phyloP scores from a whole-genome alignment of 768 basidiomycete species.

The Leccinum obscurum region DNA sequence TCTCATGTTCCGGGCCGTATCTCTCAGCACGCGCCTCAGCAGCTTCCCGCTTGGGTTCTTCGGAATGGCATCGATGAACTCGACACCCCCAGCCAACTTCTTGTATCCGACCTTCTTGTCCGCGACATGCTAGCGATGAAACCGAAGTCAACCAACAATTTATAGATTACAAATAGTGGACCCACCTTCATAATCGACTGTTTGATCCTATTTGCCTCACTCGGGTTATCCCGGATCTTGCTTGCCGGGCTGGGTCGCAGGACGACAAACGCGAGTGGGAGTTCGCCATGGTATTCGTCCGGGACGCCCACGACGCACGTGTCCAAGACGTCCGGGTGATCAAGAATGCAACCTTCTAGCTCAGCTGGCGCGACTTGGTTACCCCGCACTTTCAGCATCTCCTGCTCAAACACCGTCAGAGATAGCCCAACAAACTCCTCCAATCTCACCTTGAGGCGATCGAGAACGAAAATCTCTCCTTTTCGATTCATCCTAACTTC shows the following conservation, averaged over 20 bases:
- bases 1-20: conserved; percentile 39
- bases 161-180: neutral
- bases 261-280: conserved; percentile 72
- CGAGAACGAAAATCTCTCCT: conserved; percentile 66
- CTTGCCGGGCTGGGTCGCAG: conserved; percentile 41
- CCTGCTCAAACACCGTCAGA: conserved; percentile 37
- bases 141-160: neutral
- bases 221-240: conserved; percentile 33
- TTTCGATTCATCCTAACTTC: conserved; percentile 65
- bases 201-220: conserved; percentile 37
- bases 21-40: conserved; percentile 54
- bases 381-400: conserved; percentile 68
- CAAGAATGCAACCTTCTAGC: conserved; percentile 62
- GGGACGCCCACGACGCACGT: conserved; percentile 64
- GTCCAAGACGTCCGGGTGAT: conserved; percentile 60
- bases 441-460: conserved; percentile 63
- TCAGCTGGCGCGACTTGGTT: conserved; percentile 66
- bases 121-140: conserved; percentile 48
- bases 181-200: conserved; percentile 55
- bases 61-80: conserved; percentile 61
- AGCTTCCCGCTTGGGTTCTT: conserved; percentile 76
- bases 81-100: conserved; percentile 58
- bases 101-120: conserved; percentile 63
- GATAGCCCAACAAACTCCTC: neutral
- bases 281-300: conserved; percentile 76